These are phyloP conservation scores for Macrolepiota fuliginosa DNA, from an alignment of 768 basidiomycete genomes.

Conservation along the genomic window DNA sequence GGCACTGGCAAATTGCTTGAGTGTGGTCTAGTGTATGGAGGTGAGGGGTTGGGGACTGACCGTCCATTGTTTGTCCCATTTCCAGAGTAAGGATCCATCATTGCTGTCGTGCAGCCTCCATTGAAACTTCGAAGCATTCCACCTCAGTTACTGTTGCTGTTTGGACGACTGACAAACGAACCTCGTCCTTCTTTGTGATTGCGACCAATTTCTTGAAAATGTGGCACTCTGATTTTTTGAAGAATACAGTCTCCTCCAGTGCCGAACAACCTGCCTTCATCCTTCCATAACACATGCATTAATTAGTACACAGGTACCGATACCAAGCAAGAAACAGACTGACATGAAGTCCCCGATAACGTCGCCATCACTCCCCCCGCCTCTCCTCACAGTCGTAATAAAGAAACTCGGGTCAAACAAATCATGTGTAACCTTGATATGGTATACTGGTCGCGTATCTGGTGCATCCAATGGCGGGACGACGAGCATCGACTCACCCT, in stretches of 20 bases:
- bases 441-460: slow-evolving; percentile 18
- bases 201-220: slow-evolving; percentile 4
- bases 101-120: slow-evolving; percentile 1
- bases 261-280: slow-evolving; percentile 7
- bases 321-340: neutral
- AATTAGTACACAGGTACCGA: neutral
- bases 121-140: neutral
- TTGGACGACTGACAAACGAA: neutral
- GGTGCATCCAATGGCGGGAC: slow-evolving; percentile 14
- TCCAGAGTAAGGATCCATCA: neutral
- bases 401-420: slow-evolving; percentile 20
- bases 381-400: slow-evolving; percentile 19
- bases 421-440: slow-evolving; percentile 18
- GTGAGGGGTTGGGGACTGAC: neutral
- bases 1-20: neutral
- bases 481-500: slow-evolving; percentile 8
- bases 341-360: slow-evolving; percentile 21
- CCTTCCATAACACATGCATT: neutral
- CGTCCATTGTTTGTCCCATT: slow-evolving; percentile 8
- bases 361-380: slow-evolving; percentile 13
- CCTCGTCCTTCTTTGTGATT: slow-evolving; percentile 7
- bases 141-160: neutral
- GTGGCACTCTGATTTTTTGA: slow-evolving; percentile 1
- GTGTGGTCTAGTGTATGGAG: neutral
- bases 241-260: slow-evolving; percentile 4